Evolutionary conservation across 306 rosid species (phyloP).

Genomic region (Cucumis melo): DNA sequence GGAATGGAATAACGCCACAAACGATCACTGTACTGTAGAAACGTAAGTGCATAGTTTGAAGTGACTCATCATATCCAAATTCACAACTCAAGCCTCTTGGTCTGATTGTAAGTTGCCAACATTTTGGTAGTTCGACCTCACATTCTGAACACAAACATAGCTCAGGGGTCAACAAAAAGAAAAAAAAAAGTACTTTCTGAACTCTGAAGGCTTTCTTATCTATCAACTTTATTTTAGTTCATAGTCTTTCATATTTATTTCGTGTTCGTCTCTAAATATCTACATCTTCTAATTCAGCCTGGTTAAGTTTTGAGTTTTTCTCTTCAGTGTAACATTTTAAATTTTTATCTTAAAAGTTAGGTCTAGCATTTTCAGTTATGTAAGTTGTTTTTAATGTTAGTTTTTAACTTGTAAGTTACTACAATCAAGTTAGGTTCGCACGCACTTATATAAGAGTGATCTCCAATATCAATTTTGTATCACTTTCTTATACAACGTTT

Average conservation of each 20-base stretch:
- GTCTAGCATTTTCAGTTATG: too few species aligned
- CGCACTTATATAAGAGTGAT: too few species aligned
- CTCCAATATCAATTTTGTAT: too few species aligned
- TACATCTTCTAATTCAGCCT: background rate
- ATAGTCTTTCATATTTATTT: background rate
- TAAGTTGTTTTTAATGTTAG: too few species aligned
- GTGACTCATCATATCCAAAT: background rate
- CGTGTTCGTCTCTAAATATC: background rate
- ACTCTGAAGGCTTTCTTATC: background rate
- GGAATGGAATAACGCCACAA: background rate
- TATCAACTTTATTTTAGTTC: background rate
- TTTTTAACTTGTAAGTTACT: too few species aligned
- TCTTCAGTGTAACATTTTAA: too few species aligned
- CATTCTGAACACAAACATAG: slow-evolving; percentile 31
- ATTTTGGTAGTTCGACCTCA: slow-evolving; percentile 62
- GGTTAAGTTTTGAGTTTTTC: too few species aligned
- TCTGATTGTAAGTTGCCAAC: slow-evolving; percentile 21
- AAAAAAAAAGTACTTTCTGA: background rate
- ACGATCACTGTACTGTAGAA: background rate
- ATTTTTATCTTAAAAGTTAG: too few species aligned
- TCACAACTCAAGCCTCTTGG: slow-evolving; percentile 18
- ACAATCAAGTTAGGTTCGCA: too few species aligned
- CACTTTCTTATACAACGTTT: too few species aligned
- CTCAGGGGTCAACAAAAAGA: background rate
- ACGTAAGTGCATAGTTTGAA: background rate